These are phyloP conservation scores for Meyerozyma carpophila DNA, from an alignment of 1,139 yeast species.

Conservation along the genomic window DNA sequence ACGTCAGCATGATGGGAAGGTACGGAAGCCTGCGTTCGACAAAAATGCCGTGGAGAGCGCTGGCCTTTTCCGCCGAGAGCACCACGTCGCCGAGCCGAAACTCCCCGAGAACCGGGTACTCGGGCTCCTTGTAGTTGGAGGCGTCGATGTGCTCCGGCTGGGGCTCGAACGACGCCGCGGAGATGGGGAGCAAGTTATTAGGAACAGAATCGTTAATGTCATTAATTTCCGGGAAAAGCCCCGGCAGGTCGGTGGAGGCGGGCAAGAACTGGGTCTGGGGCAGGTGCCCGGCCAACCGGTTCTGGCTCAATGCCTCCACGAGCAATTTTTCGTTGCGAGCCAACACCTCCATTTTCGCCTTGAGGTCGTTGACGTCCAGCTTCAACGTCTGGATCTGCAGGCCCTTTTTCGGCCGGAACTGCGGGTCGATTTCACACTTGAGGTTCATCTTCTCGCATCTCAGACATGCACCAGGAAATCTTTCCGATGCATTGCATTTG, in stretches of 20 bases:
- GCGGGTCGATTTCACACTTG: slow-evolving; percentile 85
- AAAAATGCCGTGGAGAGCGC: slow-evolving; percentile 65
- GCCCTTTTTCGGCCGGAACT: slow-evolving; percentile 86
- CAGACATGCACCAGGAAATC: slow-evolving; percentile 77
- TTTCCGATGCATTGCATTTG: slow-evolving; percentile 85
- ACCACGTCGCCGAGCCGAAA: slow-evolving; percentile 72
- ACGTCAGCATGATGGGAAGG: slow-evolving; percentile 71
- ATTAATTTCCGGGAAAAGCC: not conserved
- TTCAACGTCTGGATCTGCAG: slow-evolving; percentile 80
- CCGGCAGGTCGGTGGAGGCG: not conserved
- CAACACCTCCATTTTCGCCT: slow-evolving; percentile 69
- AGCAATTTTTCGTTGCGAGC: slow-evolving; percentile 66
- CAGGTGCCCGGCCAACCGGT: not conserved
- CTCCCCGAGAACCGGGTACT: slow-evolving; percentile 35
- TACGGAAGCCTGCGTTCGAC: slow-evolving; percentile 65
- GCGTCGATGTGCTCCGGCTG: slow-evolving; percentile 3
- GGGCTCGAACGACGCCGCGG: slow-evolving; percentile 11
- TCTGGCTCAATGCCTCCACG: slow-evolving; percentile 48
- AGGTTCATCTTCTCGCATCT: slow-evolving; percentile 78
- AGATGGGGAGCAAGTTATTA: not conserved
- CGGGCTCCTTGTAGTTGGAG: slow-evolving; percentile 13
- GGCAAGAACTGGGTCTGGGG: not conserved
- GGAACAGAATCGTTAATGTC: not conserved
- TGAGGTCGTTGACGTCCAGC: slow-evolving; percentile 78
- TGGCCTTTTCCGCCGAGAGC: slow-evolving; percentile 62